Base-by-base conservation (phyloP, 495 filamentous ascomycete species). In the Hyaloscypha hepaticicola region DNA sequence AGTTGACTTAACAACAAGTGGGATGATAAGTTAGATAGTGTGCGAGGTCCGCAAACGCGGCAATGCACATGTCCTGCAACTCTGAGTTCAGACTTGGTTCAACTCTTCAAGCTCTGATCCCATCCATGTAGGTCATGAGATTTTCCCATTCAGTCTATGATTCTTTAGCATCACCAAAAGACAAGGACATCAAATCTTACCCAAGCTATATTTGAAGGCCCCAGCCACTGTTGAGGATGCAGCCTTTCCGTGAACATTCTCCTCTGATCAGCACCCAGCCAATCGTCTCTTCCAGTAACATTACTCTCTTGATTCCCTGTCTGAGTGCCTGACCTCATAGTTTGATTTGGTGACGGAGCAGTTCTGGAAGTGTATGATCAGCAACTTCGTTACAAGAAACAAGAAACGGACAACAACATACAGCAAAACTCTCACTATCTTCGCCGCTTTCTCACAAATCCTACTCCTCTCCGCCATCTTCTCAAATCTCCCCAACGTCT, bases 391-490 rank as follows among this genome's bases (percentile, higher is more conserved):
- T n/a, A n/a, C n/a, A n/a, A n/a, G n/a, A n/a, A n/a, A n/a, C n/a
- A n/a, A n/a, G n/a, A n/a, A n/a, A n/a, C 6, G 48, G 48, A 51
- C 4, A 21, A 28, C 9, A 0, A 50, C 58, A 3, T 55, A 55
- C 60, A 62, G n/a, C 29, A 62, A 55, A 38, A 62, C 53, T 22
- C 29, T 62, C 60, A 62, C 34, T 24, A 62, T 62, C 60, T 21
- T 62, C 33, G 60, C n/a, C 21, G 26, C 45, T 22, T 62, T 62
- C 60, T 25, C 31, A 56, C 29, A 63, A n/a, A 63, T 63, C 33
- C 45, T 55, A 41, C 61, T 63, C 24, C 61, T 63, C n/a, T 16
- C 7, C 14, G 41, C 52, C 22, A 33, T 21, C 16, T 27, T 14
- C 38, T 63, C 33, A 21, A 63, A 57, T 12, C 61, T 56, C 12